Percentiles rank a stretch among this genome's conserved stretches.
Conservation (phyloP, 257 asterid genomes). For the Nicotiana noctiflora region DNA sequence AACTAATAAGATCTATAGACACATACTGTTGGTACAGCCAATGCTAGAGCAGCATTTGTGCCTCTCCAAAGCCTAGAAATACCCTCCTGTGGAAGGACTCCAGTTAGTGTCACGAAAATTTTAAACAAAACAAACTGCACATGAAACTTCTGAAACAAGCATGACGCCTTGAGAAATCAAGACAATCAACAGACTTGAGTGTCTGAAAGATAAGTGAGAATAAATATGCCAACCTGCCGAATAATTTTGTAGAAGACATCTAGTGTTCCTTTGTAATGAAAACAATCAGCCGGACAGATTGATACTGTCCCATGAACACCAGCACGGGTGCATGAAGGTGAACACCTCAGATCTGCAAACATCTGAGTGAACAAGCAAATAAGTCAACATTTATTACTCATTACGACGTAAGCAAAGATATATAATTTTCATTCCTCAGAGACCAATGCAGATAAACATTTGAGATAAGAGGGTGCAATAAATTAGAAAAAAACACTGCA, state of each 20-base stretch:
- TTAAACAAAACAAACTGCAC: background rate
- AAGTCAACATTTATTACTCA: background rate
- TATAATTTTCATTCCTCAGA: background rate
- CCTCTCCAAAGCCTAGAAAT: slow-evolving; percentile 93
- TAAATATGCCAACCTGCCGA: slow-evolving; percentile 59
- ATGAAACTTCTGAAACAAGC: background rate
- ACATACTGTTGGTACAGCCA: slow-evolving; percentile 91
- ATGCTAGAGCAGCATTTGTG: slow-evolving; percentile 86
- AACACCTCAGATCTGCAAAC: slow-evolving; percentile 97
- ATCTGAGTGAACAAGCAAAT: slow-evolving; percentile 34
- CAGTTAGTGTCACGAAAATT: slow-evolving; percentile 4
- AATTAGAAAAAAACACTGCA: background rate
- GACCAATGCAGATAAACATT: background rate
- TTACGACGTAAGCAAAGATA: background rate
- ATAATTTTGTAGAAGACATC: slow-evolving; percentile 86
- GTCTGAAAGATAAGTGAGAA: background rate
- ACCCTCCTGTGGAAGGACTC: slow-evolving; percentile 58
- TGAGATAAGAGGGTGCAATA: background rate
- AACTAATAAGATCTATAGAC: background rate
- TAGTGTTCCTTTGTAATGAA: slow-evolving; percentile 83
- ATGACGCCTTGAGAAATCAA: background rate
- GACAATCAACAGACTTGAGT: background rate
- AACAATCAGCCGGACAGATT: slow-evolving; percentile 92
- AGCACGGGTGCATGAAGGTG: slow-evolving; percentile 95
- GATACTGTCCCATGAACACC: slow-evolving; percentile 91